Evolutionary conservation across 805 yeast genomes (phyloP), one percentile per base, ranked within the genome.

Genomic region (Torulaspora indica): DNA sequence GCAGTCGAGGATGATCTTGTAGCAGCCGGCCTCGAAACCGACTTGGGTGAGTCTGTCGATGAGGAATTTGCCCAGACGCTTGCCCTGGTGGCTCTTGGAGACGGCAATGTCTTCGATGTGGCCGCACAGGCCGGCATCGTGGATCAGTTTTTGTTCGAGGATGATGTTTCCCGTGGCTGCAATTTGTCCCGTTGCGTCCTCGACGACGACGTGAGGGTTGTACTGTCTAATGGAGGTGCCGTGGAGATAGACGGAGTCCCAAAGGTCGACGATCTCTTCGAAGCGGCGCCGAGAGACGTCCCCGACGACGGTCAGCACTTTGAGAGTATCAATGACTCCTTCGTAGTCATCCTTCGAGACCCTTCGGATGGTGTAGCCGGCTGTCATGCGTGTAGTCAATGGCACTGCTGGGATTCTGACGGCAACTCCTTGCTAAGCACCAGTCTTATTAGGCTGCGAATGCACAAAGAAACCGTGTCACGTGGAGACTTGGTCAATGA

Each of bases 51-150:
- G 71, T 7, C 76, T 69, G 13, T 72, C 68, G 52, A 91, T 85
- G 65, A 91, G 62, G 13, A 73, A 67, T 53, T 73, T 70, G 0
- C 98, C 98, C 37, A 91, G 69, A 54, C 78, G 78, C 60, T 82
- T 81, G 5, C 98, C 98, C 59, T 90, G 97, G 60, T 85, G 85
- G 14, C 73, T 67, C 24, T 63, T 60, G 14, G 79, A 73, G 3
- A 91, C 95, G 1, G 97, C 83, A 48, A 91, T 91, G 62, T 91
- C 98, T 60, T 91, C 98, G 51, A 91, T 84, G 67, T 91, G 98
- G 1, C 98, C 98, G 4, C 87, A 95, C 41, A 74, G 65, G 0
- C 95, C 95, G 62, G 93, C 80, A 31, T 70, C 77, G 66, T 91
- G 98, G 50, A 93, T 88, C 50, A 83, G 67, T 64, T 91, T 91